Evolutionary conservation across 225 moss, liverwort and hornwort genomes (phyloP), one percentile per base, ranked within the genome.

Genomic region (Rhytidiadelphus loreus): DNA sequence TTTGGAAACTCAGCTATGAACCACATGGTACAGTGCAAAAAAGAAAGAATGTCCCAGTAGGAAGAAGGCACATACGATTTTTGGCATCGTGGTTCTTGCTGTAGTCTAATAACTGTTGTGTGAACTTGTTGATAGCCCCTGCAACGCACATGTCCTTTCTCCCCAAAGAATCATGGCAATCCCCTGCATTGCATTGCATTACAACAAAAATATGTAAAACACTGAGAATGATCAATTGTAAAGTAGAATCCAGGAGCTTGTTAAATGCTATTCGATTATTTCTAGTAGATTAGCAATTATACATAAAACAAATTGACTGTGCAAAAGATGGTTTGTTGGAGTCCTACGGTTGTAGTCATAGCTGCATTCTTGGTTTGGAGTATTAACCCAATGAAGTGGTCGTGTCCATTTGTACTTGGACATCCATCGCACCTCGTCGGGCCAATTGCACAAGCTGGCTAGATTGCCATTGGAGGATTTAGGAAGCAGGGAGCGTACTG

Each of bases 101-200:
- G 75, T 86, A 91, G 77, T 84, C 85, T 37, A 53, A 71, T 59
- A 99, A 86, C 32, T 97, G 95, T 48, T 92, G 81, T 2, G 97
- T 93, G 81, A 96, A 99, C 88, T 99, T 99, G 88, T 96, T 97
- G 85, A 99, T 95, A 50, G 96, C 98, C 25, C 98, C 98, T 11
- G 95, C 85, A 10, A 97, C 92, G 24, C 98, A 99, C 21, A 90
- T 23, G 79, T 97, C 91, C 56, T 90, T 93, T 66, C 92, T 83
- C 43, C 95, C 98, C 53, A 90, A 86, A 39, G 92, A 87, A 82
- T 96, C 94, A 39, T 94, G 94, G 89, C 98, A 99, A 92, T 99
- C 98, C 43, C 97, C 98, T 99, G 92, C 39, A 70, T 43, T 24
- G 53, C 28, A 61, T 97, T 98, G 92, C 39, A 70, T 43, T 24